Percentiles rank a stretch among this genome's conserved stretches.
Evolutionary conservation across 306 rosid genomes (phyloP).

Genomic region (Malus sieversii): DNA sequence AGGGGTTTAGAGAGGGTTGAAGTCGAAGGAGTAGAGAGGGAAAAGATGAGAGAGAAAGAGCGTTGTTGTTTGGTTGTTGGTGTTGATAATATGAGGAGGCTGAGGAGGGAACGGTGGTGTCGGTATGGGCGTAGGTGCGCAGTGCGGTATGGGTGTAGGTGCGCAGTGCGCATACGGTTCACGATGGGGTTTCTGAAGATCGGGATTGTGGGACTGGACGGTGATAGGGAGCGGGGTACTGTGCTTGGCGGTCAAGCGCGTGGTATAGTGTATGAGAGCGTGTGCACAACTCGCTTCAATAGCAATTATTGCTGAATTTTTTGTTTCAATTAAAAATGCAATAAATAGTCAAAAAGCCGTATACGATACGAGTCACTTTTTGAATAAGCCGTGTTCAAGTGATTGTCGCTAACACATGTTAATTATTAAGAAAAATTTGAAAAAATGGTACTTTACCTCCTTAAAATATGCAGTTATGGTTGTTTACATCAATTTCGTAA

Average conservation of each 20-base stretch:
- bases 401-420: too few species aligned
- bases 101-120: not conserved
- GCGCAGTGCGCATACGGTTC: slow-evolving; percentile 23
- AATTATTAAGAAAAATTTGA: too few species aligned
- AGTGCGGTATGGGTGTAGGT: not conserved
- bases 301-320: not conserved
- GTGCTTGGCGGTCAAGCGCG: not conserved
- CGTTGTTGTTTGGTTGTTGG: not conserved
- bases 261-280: not conserved
- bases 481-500: accelerated
- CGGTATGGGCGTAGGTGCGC: not conserved
- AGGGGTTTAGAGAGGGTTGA: slow-evolving; percentile 1
- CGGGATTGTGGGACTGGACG: not conserved
- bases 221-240: not conserved
- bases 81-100: not conserved
- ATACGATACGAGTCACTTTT: too few species aligned
- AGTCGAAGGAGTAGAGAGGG: not conserved
- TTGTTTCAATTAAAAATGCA: not conserved
- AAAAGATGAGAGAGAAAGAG: not conserved
- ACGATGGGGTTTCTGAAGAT: not conserved
- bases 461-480: too few species aligned
- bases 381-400: too few species aligned
- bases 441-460: too few species aligned
- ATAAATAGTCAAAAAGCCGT: too few species aligned
- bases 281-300: not conserved